phyloP scores from a whole-genome alignment of 2,329 filamentous ascomycete species.

The Penicillium sumatraense region DNA sequence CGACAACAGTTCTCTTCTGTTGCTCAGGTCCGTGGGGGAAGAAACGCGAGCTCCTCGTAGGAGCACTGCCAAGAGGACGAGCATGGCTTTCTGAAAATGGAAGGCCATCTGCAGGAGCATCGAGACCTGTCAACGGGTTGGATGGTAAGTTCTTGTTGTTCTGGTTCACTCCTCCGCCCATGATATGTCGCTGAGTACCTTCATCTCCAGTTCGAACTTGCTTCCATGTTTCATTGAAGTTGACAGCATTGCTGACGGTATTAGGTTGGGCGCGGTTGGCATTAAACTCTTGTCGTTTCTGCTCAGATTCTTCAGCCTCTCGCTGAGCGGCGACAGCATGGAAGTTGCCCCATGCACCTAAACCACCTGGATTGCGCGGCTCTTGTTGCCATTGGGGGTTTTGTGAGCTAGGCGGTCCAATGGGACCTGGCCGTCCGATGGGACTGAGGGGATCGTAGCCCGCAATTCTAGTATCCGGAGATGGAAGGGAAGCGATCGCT shows the following conservation, averaged over 20 bases:
- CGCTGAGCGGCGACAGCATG: slow-evolving; percentile 43
- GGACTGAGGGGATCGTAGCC: slow-evolving; percentile 45
- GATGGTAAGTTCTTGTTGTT: slow-evolving; percentile 26
- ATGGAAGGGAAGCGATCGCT: slow-evolving; percentile 41
- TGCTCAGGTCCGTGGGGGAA: slow-evolving; percentile 50
- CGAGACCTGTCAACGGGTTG: slow-evolving; percentile 41
- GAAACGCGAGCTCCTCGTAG: slow-evolving; percentile 52
- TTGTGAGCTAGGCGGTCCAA: slow-evolving; percentile 50
- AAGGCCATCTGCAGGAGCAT: slow-evolving; percentile 41
- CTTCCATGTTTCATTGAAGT: slow-evolving; percentile 53
- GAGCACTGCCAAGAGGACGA: slow-evolving; percentile 39
- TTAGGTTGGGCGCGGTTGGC: slow-evolving; percentile 41
- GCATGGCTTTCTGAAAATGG: slow-evolving; percentile 39
- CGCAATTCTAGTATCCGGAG: slow-evolving; percentile 44
- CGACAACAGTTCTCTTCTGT: slow-evolving; percentile 35
- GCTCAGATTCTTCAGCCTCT: slow-evolving; percentile 48
- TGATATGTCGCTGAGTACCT: slow-evolving; percentile 43
- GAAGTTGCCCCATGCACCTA: slow-evolving; percentile 52
- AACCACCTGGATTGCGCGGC: slow-evolving; percentile 28
- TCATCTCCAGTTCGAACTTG: slow-evolving; percentile 50
- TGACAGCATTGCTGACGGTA: slow-evolving; percentile 34
- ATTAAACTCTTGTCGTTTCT: slow-evolving; percentile 44
- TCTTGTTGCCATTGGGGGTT: slow-evolving; percentile 35
- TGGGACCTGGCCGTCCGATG: slow-evolving; percentile 50
- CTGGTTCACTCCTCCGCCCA: slow-evolving; percentile 29